Conservation (phyloP, 176 grass and related monocot genomes). For the Cymbopogon citratus region DNA sequence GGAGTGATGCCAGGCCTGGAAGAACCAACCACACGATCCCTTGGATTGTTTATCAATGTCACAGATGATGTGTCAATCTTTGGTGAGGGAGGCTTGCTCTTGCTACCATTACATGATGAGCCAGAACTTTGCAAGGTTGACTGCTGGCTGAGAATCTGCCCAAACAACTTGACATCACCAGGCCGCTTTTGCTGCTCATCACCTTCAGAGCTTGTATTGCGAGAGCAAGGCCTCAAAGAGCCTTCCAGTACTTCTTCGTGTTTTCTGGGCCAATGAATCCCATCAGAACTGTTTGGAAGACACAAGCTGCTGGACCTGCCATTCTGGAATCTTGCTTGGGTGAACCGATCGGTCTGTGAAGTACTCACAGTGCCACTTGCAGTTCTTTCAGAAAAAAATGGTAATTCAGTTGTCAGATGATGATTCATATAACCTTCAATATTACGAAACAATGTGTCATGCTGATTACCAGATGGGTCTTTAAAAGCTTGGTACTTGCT, state of each 20-base stretch:
- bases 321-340: slow-evolving; percentile 34
- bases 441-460: slow-evolving; percentile 27
- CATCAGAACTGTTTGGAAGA: slow-evolving; percentile 17
- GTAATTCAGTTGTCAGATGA: slow-evolving; percentile 17
- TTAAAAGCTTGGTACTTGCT: slow-evolving; percentile 36
- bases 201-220: slow-evolving; percentile 34
- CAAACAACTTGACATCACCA: slow-evolving; percentile 80
- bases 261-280: slow-evolving; percentile 5
- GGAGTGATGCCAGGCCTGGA: slow-evolving; percentile 19
- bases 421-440: slow-evolving; percentile 41
- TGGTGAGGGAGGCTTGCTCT: slow-evolving; percentile 34
- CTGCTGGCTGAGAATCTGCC: slow-evolving; percentile 64
- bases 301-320: slow-evolving; percentile 32
- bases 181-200: slow-evolving; percentile 45
- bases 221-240: slow-evolving; percentile 19
- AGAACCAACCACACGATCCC: slow-evolving; percentile 35
- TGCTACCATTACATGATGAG: slow-evolving; percentile 37
- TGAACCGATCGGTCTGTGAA: slow-evolving; percentile 2
- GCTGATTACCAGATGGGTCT: slow-evolving; percentile 33
- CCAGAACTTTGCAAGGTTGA: slow-evolving; percentile 53
- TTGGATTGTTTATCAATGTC: slow-evolving; percentile 19
- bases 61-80: slow-evolving; percentile 24
- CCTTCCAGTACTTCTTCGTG: slow-evolving; percentile 15
- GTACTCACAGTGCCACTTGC: slow-evolving; percentile 2
- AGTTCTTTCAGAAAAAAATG: slow-evolving; percentile 34